Base-by-base conservation (phyloP, 352 stramenopile species). In the Poterioochromonas sp. region DNA sequence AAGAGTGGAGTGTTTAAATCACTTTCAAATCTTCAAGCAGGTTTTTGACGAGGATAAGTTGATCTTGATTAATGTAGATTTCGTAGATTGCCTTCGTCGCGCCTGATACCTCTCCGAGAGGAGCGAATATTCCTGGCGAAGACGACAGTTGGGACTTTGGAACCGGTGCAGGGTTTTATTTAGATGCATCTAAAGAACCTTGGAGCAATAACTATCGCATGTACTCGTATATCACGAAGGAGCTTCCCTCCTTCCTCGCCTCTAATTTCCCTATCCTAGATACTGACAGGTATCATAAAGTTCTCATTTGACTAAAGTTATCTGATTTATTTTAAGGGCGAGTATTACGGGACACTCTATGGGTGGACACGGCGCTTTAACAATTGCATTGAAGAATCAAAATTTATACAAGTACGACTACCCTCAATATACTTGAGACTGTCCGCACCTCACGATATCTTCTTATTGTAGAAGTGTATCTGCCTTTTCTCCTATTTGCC, bases 301-400 rank as follows among this genome's bases (percentile, higher is more conserved):
- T 20, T 51, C 18, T n/a, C 88, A 89, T 68, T 26, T 26, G 51
- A 26, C 26, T 62, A 26, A 62, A 62, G 26, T 62, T 26, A 26
- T n/a, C n/a, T n/a, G n/a, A n/a, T n/a, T n/a, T n/a, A n/a, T n/a
- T n/a, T 39, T 77, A 5, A 63, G 82, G 58, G 78, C 76, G 76
- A 91, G 90, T 2, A 95, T 99, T 76, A 93, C 88, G 81, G 95
- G 95, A n/a, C 95, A 99, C 87, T 95, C 88, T 11, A 98, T 98
- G 94, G 93, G 94, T 71, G 95, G 95, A 49, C 95, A 98, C 83
- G 95, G 95, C 43, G 93, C 94, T 1, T 84, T 99, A 18, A 94
- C 93, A 37, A 92, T 98, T 76, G 93, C 91, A 35, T 89, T 99
- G 15, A 89, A 88, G 74, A 80, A 89, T 80, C 84, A 83, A 79